Evolutionary conservation across 73 alveolate genomes (phyloP), one percentile per base, ranked within the genome.

Genomic region (Paraurostyla sp.): DNA sequence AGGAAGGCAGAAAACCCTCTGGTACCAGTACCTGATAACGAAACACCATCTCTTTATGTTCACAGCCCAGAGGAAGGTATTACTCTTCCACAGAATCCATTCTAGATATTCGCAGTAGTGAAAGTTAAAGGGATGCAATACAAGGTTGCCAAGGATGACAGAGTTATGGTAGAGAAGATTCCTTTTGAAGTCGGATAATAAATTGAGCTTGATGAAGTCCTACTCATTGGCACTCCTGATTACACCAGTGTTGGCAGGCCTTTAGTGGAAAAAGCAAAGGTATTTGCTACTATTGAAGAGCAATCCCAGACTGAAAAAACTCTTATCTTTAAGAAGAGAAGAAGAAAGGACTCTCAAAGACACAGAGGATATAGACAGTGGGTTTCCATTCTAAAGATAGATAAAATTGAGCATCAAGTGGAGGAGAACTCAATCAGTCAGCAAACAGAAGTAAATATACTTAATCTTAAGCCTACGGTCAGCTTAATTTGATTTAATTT

Each of bases 181-280:
- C 15, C 16, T 42, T 87, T 82, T 49, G 93, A 87, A 23, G 93
- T 92, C 0, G 97, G 97, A 15, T 41, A 83, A 45, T 81, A 85
- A 88, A 71, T 95, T 23, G 95, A 51, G 23, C 65, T 95, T 23
- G 97, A 93, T 54, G 65, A 83, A 49, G 97, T 95, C 27, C 71
- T 91, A 52, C 54, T 95, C 73, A 68, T 95, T 35, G 99, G 98
- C 56, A 87, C 99, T 43, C 52, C 83, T 42, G 95, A 93, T 59
- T 95, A 93, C 54, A 95, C 99, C 25, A 36, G 92, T 15, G 59
- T 95, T 38, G 99, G 99, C 11, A 76, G 99, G 49, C 99, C 99
- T 38, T 33, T 76, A 36, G 96, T 95, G 0, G 96, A 58, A 58
- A 80, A 88, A 45, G 96, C 97, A 22, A 69, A 76, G 48, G 96